Evolutionary conservation across 2,329 filamentous ascomycete genomes (phyloP), one percentile per base, ranked within the genome.

Genomic region (Trichophyton verrucosum): DNA sequence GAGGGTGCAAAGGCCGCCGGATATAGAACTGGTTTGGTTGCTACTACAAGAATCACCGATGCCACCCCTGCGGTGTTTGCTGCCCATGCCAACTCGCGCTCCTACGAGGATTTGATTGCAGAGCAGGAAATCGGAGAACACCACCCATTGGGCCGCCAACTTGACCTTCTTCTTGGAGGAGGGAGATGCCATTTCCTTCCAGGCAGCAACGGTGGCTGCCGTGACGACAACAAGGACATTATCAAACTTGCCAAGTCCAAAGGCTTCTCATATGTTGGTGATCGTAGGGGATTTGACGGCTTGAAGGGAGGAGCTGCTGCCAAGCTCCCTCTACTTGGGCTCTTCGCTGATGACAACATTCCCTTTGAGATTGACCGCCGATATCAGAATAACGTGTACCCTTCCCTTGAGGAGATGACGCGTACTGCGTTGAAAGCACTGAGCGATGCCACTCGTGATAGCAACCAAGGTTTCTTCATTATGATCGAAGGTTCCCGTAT

Each of bases 401-500:
- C 94, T 2, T 92, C 89, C 15, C 78, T 99, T 46, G 88, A 88
- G 70, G 91, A 96, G 74, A 97, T 96, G 91, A 84, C 92, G 7
- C 81, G 82, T 66, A 89, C 89, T 15, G 92, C 94, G 0, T 78
- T 99, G 64, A 83, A 81, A 13, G 85, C 89, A 1, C 82, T 99
- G 24, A 87, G 87, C 64, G 84, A 85, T 62, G 94, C 91, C 0
- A 96, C 94, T 0, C 80, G 83, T 69, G 80, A 91, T 69, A 90
- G 83, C 64, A 90, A 97, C 47, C 85, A 95, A 74, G 94, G 94
- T 3, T 99, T 97, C 79, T 99, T 99, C 76, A 79, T 99, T 67
- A 96, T 99, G 92, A 95, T 99, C 63, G 94, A 99, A 74, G 94
- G 91, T 3, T 95, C 89, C 68, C 82, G 94, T 47, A 97, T 99